Evolutionary conservation across 208 protist species (phyloP), one percentile per base, ranked within the genome.

Genomic region (Tritrichomonas foetus): DNA sequence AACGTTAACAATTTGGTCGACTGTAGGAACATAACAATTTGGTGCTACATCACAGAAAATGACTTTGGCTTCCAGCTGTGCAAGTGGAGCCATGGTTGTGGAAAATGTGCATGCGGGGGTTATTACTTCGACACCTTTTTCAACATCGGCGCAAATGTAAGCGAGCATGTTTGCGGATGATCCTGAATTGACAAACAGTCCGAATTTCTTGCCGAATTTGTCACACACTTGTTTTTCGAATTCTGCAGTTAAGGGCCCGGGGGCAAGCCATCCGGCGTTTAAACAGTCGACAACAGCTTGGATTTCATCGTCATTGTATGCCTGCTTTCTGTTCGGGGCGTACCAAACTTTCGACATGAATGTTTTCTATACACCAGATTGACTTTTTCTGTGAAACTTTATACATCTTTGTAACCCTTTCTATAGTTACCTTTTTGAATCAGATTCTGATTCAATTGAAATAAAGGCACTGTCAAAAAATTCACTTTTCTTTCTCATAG

Each of bases 161-260:
- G 93, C 94, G 8, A 95, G 94, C 1, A 95, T 3, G 44, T 95
- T 95, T 44, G 94, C 94, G 5, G 94, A 95, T 1, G 94, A 95
- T 30, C 94, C 94, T 66, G 44, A 82, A n/a, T 95, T 95, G 27
- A 95, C 94, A 57, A 95, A 95, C 3, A 95, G 27, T n/a, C 94
- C 94, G 25, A 93, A 95, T 64, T 95, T 95, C 72, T 95, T 95
- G 27, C 94, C 94, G 47, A 95, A 95, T 9, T 30, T 11, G 20
- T 44, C 5, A 22, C 93, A 20, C 22, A 95, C 20, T 49, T 49
- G 3, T 44, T 94, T 33, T 55, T 95, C 94, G 78, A 95, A 95
- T 36, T 95, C 93, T 47, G 27, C 94, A 13, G 94, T 95, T 30
- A 30, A 47, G 20, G 94, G 94, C 1, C 94, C 94, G 16, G 55